These are phyloP conservation scores for Blastobotrys mokoenaii DNA, from an alignment of 805 yeast species.

Conservation along the genomic window DNA sequence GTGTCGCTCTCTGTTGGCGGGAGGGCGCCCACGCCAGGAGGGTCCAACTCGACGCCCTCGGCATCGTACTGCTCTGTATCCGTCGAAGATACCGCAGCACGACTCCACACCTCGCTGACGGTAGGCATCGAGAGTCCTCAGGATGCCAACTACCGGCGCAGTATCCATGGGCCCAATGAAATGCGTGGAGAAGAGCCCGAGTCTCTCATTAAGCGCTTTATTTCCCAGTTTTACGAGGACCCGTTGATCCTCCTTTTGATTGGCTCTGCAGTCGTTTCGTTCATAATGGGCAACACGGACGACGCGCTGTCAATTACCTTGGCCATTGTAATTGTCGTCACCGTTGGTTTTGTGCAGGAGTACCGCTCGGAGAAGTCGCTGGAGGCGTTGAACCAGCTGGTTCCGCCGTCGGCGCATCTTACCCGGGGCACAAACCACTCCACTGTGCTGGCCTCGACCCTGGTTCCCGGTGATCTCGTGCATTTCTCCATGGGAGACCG, in stretches of 20 bases:
- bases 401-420: slow-evolving; percentile 94
- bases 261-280: slow-evolving; percentile 81
- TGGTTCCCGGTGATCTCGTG: slow-evolving; percentile 95
- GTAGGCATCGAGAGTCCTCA: slow-evolving; percentile 60
- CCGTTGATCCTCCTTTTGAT: slow-evolving; percentile 82
- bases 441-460: slow-evolving; percentile 72
- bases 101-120: slow-evolving; percentile 50
- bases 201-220: slow-evolving; percentile 55
- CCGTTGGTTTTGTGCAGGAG: slow-evolving; percentile 97
- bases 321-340: slow-evolving; percentile 87
- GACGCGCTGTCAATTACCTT: slow-evolving; percentile 91
- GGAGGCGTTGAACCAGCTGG: slow-evolving; percentile 85
- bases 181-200: slow-evolving; percentile 72
- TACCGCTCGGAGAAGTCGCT: slow-evolving; percentile 90
- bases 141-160: slow-evolving; percentile 64
- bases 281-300: slow-evolving; percentile 91
- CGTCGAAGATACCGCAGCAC: slow-evolving; percentile 54
- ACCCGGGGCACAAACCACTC: slow-evolving; percentile 74
- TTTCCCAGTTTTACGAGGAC: slow-evolving; percentile 78
- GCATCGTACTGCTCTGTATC: slow-evolving; percentile 53
- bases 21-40: not conserved
- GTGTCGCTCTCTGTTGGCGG: not conserved
- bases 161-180: slow-evolving; percentile 76
- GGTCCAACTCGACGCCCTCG: slow-evolving; percentile 41
- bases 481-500: slow-evolving; percentile 88